Evolutionary conservation across 305 asterid genomes (phyloP).

Genomic region (Fraxinus platypoda): DNA sequence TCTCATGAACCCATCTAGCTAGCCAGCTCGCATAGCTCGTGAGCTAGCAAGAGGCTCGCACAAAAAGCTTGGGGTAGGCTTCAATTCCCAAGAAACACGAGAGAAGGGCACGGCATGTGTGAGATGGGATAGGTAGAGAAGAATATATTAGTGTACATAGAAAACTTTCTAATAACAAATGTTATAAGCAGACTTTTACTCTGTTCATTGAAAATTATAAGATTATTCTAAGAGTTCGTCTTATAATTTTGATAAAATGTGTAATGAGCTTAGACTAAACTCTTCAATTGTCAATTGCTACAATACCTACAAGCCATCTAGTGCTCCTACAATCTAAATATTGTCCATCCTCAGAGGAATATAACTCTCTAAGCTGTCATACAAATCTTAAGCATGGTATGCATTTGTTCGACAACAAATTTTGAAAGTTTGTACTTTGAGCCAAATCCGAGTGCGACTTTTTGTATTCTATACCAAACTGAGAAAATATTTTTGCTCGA

Average conservation of each 20-base stretch:
- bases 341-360: background rate
- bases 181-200: background rate
- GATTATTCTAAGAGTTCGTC: background rate
- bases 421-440: background rate
- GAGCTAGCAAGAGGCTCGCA: background rate
- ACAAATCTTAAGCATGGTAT: background rate
- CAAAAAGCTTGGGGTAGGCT: background rate
- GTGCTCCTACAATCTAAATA: background rate
- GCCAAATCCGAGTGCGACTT: background rate
- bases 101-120: background rate
- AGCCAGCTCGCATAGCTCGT: background rate
- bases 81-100: background rate
- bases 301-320: background rate
- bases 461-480: background rate
- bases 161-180: background rate
- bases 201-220: background rate
- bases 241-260: too few relatives aligned
- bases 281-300: background rate
- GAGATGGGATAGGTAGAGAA: background rate
- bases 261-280: background rate
- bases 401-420: background rate
- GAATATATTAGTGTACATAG: background rate
- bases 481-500: background rate
- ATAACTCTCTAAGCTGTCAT: background rate
- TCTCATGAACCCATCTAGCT: background rate